These are phyloP conservation scores for Ophiognomonia clavigignenti-juglandacearum DNA, from an alignment of 2,329 filamentous ascomycete species.

Conservation along the genomic window DNA sequence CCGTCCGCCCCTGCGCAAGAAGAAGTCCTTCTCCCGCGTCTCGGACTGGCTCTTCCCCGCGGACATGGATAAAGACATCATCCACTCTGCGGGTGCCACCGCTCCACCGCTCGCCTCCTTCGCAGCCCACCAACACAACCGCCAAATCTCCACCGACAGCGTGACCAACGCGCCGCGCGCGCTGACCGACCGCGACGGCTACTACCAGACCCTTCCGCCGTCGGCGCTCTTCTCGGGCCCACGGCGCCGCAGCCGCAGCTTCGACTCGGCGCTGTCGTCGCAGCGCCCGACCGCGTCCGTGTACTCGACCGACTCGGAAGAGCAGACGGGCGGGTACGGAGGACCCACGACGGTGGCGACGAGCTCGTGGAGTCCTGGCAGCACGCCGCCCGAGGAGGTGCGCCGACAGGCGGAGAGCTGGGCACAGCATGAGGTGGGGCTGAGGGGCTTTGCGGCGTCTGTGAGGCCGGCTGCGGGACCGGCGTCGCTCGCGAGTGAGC, in stretches of 20 bases:
- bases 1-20: constrained; percentile 58
- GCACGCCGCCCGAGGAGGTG: constrained; percentile 29
- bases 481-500: constrained; percentile 12
- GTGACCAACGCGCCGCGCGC: constrained; percentile 52
- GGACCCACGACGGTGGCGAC: too few species aligned
- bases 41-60: constrained; percentile 54
- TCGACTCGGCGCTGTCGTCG: constrained; percentile 35
- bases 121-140: constrained; percentile 28
- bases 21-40: constrained; percentile 61
- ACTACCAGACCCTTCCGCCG: constrained; percentile 51
- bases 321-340: constrained; percentile 13
- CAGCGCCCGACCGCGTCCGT: constrained; percentile 37
- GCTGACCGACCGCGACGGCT: constrained; percentile 47
- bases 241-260: constrained; percentile 38
- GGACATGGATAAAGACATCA: constrained; percentile 19
- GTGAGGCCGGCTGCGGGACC: constrained; percentile 1
- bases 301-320: constrained; percentile 43
- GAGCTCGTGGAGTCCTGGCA: constrained; percentile 40
- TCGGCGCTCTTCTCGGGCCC: constrained; percentile 22
- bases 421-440: constrained; percentile 25
- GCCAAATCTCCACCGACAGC: constrained; percentile 40
- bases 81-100: not conserved
- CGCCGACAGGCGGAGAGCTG: constrained; percentile 32
- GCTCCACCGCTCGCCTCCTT: constrained; percentile 29
- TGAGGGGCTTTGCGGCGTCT: constrained; percentile 6